Base-by-base conservation (phyloP, 768 basidiomycete species). In the Cubamyces lactineus region DNA sequence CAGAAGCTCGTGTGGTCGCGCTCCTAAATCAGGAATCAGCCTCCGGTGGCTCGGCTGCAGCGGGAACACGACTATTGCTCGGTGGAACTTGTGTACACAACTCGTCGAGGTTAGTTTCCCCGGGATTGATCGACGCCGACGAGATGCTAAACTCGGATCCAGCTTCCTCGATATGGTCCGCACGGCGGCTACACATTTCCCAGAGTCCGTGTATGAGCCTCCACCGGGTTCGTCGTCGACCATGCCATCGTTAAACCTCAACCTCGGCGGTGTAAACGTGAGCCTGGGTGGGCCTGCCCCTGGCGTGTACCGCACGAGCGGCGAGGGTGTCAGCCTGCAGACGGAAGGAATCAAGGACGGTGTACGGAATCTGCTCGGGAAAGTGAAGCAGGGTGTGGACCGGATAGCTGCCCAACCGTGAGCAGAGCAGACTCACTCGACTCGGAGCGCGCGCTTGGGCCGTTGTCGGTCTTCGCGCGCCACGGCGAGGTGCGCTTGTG, bases 41-140 rank as follows among this genome's bases (percentile, higher is more conserved):
- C n/a, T 78, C 79, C 40, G 76, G 80, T 34, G 65, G 66, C 17
- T 75, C 78, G 17, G 78, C 80, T 57, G 79, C 83, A 9, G 81
- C 85, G 15, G 90, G 89, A 1, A 86, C 88, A 19, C 82, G 95
- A 38, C 77, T 98, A 43, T 74, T 99, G 3, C 84, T 99, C 3
- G 97, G 96, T 1, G 96, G 97, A 16, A 98, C 95, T 40, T 96
- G 90, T 66, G 83, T 99, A 13, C 96, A 97, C 73, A 98, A 98
- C 71, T 97, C 96, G 4, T 87, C 88, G 24, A 91, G 88, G 94
- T 96, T 75, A 41, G 84, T 67, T 17, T 16, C 17, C 24, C 43
- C 47, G 51, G 50, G 52, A 26, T 55, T 54, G 62, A 40, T 59
- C 53, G 52, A 59, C 51, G 41, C 6, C 26, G 26, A 16, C 21